Percentiles rank a stretch among this genome's conserved stretches.
These are phyloP conservation scores for Mycena olivaceomarginata DNA, from an alignment of 768 basidiomycete species.

Conservation along the genomic window DNA sequence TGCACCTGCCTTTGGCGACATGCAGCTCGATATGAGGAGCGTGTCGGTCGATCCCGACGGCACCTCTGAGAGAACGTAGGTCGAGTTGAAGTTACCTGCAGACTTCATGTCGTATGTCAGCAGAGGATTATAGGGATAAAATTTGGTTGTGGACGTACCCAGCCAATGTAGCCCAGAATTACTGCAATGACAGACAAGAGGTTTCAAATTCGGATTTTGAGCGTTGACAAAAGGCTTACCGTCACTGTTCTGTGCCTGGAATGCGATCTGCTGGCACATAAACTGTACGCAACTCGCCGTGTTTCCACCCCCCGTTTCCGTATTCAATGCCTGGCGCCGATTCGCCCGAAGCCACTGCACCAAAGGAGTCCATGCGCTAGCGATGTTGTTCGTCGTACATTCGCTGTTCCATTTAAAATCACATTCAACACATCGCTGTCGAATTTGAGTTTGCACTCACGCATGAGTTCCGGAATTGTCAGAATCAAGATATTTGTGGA, in stretches of 20 bases:
- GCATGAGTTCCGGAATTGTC: conserved; percentile 64
- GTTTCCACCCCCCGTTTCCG: conserved; percentile 78
- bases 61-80: conserved; percentile 61
- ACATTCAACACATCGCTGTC: neutral
- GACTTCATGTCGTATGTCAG: conserved; percentile 41
- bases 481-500: conserved; percentile 77
- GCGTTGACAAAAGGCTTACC: conserved; percentile 53
- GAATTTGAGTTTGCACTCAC: conserved; percentile 37
- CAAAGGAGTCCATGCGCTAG: conserved; percentile 65
- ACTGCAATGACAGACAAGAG: conserved; percentile 50
- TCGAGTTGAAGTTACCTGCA: conserved; percentile 69
- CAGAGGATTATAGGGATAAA: neutral
- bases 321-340: conserved; percentile 73
- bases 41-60: conserved; percentile 61
- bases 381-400: conserved; percentile 74
- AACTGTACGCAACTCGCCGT: conserved; percentile 65
- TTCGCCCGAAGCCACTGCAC: conserved; percentile 68
- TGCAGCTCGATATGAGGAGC: conserved; percentile 57
- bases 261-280: conserved; percentile 66
- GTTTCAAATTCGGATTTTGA: neutral
- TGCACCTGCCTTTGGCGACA: conserved; percentile 49
- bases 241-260: conserved; percentile 67
- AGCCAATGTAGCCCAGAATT: conserved; percentile 73
- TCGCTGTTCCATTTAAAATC: conserved; percentile 44
- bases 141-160: conserved; percentile 50